phyloP scores from a whole-genome alignment of 2,329 filamentous ascomycete species.

The Alternaria ethzedia region DNA sequence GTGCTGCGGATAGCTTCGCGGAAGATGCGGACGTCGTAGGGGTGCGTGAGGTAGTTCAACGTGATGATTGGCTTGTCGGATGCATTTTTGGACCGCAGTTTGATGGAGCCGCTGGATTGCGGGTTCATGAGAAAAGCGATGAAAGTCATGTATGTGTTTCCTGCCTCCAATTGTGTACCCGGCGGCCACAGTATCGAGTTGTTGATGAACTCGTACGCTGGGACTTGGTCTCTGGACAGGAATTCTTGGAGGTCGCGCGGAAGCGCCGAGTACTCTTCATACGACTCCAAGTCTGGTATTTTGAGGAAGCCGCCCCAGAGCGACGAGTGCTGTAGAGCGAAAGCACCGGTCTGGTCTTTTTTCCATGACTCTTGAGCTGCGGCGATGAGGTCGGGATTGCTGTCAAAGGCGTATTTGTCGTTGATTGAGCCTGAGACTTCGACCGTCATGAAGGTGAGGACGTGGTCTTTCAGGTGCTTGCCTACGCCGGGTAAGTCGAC shows the following conservation, averaged over 20 bases:
- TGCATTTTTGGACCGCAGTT: slow-evolving; percentile 61
- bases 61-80: slow-evolving; percentile 60
- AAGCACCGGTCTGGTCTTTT: slow-evolving; percentile 40
- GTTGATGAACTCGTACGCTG: slow-evolving; percentile 62
- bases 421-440: slow-evolving; percentile 46
- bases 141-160: slow-evolving; percentile 43
- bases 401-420: slow-evolving; percentile 51
- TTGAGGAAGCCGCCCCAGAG: slow-evolving; percentile 63
- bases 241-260: slow-evolving; percentile 53
- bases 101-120: slow-evolving; percentile 60
- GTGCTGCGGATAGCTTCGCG: slow-evolving; percentile 47
- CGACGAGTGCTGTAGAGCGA: slow-evolving; percentile 51
- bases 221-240: slow-evolving; percentile 59
- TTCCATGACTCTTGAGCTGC: slow-evolving; percentile 56
- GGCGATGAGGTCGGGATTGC: slow-evolving; percentile 38
- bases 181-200: slow-evolving; percentile 33
- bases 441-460: slow-evolving; percentile 55
- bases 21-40: slow-evolving; percentile 58
- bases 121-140: slow-evolving; percentile 57
- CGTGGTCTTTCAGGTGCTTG: slow-evolving; percentile 55
- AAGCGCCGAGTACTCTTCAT: slow-evolving; percentile 54
- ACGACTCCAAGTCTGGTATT: slow-evolving; percentile 50
- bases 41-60: slow-evolving; percentile 59
- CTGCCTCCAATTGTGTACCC: slow-evolving; percentile 32
- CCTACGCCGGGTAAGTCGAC: slow-evolving; percentile 53